A percentile compares a stretch with the other conserved stretches of the same genome.
Evolutionary conservation across 78 protist species (phyloP).

Genomic region (Dictyostelium intermedium): DNA sequence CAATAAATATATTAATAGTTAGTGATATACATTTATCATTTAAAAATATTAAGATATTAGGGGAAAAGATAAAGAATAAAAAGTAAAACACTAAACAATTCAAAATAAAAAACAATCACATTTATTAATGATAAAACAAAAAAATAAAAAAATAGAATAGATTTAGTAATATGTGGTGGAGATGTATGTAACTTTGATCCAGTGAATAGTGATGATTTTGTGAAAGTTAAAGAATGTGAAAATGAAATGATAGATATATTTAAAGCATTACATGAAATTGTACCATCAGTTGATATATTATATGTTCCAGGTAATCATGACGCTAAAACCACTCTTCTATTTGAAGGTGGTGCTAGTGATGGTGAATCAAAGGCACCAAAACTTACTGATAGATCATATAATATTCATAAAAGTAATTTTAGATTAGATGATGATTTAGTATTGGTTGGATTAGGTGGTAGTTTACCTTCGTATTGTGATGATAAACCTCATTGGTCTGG

Average conservation of each 20-base stretch:
- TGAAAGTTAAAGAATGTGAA: conserved; percentile 17
- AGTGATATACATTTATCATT: conserved; percentile 42
- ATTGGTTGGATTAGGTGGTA: conserved; percentile 51
- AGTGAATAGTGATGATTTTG: neutral
- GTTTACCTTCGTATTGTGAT: conserved; percentile 33
- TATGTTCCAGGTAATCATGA: conserved; percentile 74
- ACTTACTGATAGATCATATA: neutral
- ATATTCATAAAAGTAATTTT: conserved; percentile 6
- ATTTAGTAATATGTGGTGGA: conserved; percentile 32
- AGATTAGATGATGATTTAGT: conserved; percentile 39
- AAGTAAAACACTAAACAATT: too few species aligned
- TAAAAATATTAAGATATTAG: neutral
- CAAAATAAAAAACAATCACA: too few species aligned
- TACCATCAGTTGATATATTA: neutral
- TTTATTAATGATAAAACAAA: neutral
- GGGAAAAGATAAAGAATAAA: neutral
- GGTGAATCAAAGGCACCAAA: neutral
- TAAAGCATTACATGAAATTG: neutral
- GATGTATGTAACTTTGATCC: conserved; percentile 69
- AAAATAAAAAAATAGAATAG: neutral
- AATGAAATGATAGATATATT: conserved; percentile 38
- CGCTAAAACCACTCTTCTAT: conserved; percentile 31
- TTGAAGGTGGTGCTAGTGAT: neutral
- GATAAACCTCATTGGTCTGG: conserved; percentile 50
- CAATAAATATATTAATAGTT: neutral